These are phyloP conservation scores for Fusarium solani-melongenae DNA, from an alignment of 2,329 filamentous ascomycete genomes.

Conservation along the genomic window DNA sequence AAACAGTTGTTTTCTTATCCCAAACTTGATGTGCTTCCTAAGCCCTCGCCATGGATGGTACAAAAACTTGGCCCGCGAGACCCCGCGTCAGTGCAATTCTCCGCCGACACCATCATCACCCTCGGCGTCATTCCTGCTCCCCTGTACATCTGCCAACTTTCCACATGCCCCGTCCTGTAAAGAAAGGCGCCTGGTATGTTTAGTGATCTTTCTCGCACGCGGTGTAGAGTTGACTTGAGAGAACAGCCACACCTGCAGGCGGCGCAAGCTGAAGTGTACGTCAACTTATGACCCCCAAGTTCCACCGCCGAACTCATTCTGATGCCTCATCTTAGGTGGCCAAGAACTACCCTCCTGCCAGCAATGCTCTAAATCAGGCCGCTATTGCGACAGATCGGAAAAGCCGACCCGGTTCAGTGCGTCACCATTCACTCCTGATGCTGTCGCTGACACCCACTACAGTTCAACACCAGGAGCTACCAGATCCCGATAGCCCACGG, in stretches of 20 bases:
- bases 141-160: not conserved
- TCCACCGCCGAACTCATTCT: not conserved
- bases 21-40: not conserved
- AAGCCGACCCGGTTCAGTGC: slow-evolving; percentile 28
- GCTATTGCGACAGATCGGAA: slow-evolving; percentile 50
- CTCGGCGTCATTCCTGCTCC: not conserved
- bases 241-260: slow-evolving; percentile 50
- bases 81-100: not conserved
- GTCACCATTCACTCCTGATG: not conserved
- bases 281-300: not conserved
- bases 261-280: slow-evolving; percentile 52
- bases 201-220: accelerated
- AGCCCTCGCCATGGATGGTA: not conserved
- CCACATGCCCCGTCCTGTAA: slow-evolving; percentile 37
- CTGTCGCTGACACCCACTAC: not conserved
- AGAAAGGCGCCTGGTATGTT: slow-evolving; percentile 36
- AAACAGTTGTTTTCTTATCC: not conserved
- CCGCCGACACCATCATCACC: not conserved
- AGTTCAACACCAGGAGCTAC: slow-evolving; percentile 18
- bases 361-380: slow-evolving; percentile 44
- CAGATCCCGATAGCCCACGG: slow-evolving; percentile 37
- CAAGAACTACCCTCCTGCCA: slow-evolving; percentile 47
- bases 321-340: slow-evolving; percentile 41
- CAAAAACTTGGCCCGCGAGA: not conserved
- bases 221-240: not conserved